These are phyloP conservation scores for Ustilago esculenta DNA, from an alignment of 1,284 basidiomycete genomes.

Conservation along the genomic window DNA sequence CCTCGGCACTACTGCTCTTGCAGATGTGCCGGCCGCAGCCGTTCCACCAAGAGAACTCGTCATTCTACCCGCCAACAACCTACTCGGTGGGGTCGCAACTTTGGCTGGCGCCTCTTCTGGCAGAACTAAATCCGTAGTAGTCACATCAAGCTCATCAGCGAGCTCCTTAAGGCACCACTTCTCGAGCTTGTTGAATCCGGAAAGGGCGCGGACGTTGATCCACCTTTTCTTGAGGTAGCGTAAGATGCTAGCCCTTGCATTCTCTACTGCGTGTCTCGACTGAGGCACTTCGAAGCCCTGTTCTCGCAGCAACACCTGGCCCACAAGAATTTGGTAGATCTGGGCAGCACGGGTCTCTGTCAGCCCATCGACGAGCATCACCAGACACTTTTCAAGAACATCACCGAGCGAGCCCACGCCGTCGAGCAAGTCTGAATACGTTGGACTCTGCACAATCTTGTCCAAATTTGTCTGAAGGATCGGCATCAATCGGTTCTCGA, in stretches of 20 bases:
- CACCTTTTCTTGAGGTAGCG: slow-evolving; percentile 69
- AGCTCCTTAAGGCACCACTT: slow-evolving; percentile 90
- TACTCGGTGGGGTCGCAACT: background rate
- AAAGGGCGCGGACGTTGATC: slow-evolving; percentile 78
- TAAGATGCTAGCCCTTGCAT: slow-evolving; percentile 47
- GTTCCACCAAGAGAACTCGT: slow-evolving; percentile 8
- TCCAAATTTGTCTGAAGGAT: slow-evolving; percentile 45
- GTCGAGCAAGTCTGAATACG: slow-evolving; percentile 53
- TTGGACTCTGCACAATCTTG: slow-evolving; percentile 39
- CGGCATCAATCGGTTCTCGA: slow-evolving; percentile 45
- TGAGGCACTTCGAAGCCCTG: slow-evolving; percentile 35
- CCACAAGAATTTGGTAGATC: slow-evolving; percentile 55
- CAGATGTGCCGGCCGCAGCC: background rate
- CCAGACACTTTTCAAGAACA: slow-evolving; percentile 53
- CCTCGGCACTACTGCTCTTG: background rate
- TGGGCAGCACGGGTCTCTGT: slow-evolving; percentile 48
- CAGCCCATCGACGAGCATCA: slow-evolving; percentile 58
- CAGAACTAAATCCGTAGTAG: slow-evolving; percentile 45
- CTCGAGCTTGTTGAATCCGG: slow-evolving; percentile 83
- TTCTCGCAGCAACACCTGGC: slow-evolving; percentile 56
- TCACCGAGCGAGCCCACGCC: slow-evolving; percentile 55
- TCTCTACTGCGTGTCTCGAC: slow-evolving; percentile 45
- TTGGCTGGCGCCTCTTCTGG: slow-evolving; percentile 17
- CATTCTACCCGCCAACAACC: slow-evolving; percentile 15
- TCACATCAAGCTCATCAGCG: slow-evolving; percentile 56